Percentiles rank a stretch among this genome's conserved stretches.
Evolutionary conservation across 371 early-diverging fungal genomes (phyloP).

Genomic region (Rhizopus microsporus): DNA sequence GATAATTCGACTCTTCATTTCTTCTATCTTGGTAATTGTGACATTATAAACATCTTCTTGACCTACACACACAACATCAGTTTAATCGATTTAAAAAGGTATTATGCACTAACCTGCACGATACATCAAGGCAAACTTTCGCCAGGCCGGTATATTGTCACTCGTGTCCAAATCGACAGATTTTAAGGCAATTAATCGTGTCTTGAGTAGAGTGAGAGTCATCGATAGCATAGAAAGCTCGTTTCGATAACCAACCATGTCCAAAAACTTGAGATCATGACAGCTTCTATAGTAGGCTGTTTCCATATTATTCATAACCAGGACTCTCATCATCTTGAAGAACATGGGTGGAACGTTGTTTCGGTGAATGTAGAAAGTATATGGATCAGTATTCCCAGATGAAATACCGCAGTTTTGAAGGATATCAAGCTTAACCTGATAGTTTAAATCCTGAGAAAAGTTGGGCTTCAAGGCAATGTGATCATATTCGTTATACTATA

Average conservation of each 20-base stretch:
- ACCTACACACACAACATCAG: conserved; percentile 22
- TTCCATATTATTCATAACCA: conserved; percentile 64
- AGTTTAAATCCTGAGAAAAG: conserved; percentile 59
- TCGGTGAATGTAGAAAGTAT: conserved; percentile 51
- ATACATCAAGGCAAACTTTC: conserved; percentile 52
- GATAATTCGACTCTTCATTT: conserved; percentile 22
- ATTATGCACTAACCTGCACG: conserved; percentile 40
- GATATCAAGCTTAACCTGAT: conserved; percentile 42
- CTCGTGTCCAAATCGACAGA: conserved; percentile 17
- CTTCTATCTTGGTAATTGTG: conserved; percentile 25
- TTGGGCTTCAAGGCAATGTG: conserved; percentile 56
- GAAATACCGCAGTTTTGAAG: conserved; percentile 38
- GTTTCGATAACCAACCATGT: conserved; percentile 52
- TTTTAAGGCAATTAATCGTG: conserved; percentile 29
- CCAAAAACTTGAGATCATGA: conserved; percentile 22
- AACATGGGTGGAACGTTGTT: conserved; percentile 44
- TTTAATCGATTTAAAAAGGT: conserved; percentile 7
- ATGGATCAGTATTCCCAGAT: conserved; percentile 32
- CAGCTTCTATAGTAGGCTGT: conserved; percentile 25
- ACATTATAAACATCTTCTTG: conserved; percentile 29
- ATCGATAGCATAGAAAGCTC: conserved; percentile 55
- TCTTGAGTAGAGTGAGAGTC: conserved; percentile 31
- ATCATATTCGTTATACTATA: conserved; percentile 52
- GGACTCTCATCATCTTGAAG: conserved; percentile 57
- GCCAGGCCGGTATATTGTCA: conserved; percentile 27